Conservation (phyloP, 768 basidiomycete genomes). For the Asterophora parasitica region DNA sequence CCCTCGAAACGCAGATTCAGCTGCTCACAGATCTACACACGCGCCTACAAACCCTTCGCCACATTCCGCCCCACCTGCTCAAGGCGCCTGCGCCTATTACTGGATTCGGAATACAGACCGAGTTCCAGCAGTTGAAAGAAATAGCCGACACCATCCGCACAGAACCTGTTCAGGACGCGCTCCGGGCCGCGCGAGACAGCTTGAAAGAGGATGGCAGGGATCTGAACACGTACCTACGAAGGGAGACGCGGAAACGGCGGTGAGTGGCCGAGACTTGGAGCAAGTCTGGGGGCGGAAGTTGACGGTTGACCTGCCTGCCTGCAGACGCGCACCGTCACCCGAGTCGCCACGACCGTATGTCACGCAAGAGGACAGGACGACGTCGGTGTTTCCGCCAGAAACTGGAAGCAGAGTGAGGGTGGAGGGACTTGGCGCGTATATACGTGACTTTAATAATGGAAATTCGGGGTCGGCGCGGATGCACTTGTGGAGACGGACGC, state of each 20-base stretch:
- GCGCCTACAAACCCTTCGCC: constrained; percentile 40
- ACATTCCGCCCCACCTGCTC: constrained; percentile 42
- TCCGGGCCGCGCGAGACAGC: constrained; percentile 51
- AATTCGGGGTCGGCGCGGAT: constrained; percentile 21
- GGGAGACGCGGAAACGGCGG: constrained; percentile 56
- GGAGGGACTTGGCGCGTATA: constrained; percentile 46
- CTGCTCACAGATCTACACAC: constrained; percentile 41
- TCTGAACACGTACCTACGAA: constrained; percentile 39
- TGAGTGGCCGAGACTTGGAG: constrained; percentile 25
- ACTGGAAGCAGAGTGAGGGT: constrained; percentile 35
- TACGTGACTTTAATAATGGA: constrained; percentile 54
- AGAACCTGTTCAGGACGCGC: constrained; percentile 53
- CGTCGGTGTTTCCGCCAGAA: constrained; percentile 40
- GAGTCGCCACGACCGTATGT: constrained; percentile 59
- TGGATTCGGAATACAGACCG: constrained; percentile 22
- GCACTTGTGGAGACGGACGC: constrained; percentile 48
- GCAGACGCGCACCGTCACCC: constrained; percentile 48
- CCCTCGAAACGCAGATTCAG: constrained; percentile 40
- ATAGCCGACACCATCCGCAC: constrained; percentile 45
- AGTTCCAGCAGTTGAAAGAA: constrained; percentile 44
- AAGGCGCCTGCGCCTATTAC: constrained; percentile 32
- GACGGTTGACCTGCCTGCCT: no score
- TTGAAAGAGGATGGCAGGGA: constrained; percentile 47
- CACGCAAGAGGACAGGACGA: constrained; percentile 33
- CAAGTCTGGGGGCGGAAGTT: no score